Conservation (phyloP, 176 grass and related monocot species). For the Lolium perenne region DNA sequence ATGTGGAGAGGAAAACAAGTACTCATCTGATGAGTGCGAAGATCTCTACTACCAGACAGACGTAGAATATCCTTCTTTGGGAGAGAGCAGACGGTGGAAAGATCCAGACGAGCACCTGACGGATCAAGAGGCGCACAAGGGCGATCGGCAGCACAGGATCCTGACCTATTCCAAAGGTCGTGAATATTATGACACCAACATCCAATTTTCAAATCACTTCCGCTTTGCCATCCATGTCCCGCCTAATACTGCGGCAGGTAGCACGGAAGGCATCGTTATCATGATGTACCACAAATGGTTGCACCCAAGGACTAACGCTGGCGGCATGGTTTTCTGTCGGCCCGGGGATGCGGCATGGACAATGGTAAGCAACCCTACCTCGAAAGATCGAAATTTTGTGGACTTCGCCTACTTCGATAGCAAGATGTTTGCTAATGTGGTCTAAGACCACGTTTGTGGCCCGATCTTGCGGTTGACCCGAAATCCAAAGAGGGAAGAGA, state of each 20-base stretch:
- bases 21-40: too few relatives aligned
- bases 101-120: background rate
- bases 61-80: background rate
- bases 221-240: background rate
- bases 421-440: slow-evolving; percentile 13
- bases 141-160: background rate
- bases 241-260: background rate
- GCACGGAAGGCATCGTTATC: background rate
- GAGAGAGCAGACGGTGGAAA: too few relatives aligned
- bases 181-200: background rate
- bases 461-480: too few relatives aligned
- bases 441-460: too few relatives aligned
- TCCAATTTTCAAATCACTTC: background rate
- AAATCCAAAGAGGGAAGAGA: too few relatives aligned
- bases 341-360: background rate
- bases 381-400: background rate
- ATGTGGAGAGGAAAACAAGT: background rate
- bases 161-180: background rate
- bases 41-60: background rate
- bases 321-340: background rate
- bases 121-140: background rate
- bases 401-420: slow-evolving; percentile 11
- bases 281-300: background rate
- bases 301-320: background rate
- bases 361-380: background rate